These are phyloP conservation scores for Linum lewisii DNA, from an alignment of 345 rosid genomes.

Conservation along the genomic window DNA sequence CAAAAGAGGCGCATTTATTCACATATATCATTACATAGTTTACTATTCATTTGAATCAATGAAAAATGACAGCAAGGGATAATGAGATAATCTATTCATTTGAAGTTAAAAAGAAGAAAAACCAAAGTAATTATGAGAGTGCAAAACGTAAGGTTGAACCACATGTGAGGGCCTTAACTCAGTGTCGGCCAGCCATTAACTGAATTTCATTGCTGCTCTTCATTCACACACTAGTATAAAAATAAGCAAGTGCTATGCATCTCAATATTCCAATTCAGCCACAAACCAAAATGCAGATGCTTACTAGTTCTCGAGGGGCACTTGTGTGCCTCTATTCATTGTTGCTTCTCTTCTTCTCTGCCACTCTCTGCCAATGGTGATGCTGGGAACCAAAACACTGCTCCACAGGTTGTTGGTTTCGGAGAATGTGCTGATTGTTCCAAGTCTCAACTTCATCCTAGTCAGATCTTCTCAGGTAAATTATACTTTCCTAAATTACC, in stretches of 20 bases:
- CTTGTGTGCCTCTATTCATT: constrained; percentile 42
- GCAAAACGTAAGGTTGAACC: background rate
- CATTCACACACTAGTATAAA: constrained; percentile 7
- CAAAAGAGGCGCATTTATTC: background rate
- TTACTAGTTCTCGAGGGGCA: constrained; percentile 25
- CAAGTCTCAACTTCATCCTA: constrained; percentile 23
- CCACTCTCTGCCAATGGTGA: constrained; percentile 33
- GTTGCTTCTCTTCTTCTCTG: constrained; percentile 23
- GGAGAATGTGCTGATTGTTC: constrained; percentile 63
- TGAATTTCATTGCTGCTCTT: background rate
- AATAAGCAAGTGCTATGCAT: background rate
- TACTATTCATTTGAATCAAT: too few species aligned
- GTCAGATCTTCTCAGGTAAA: constrained; percentile 55
- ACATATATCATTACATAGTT: too few species aligned
- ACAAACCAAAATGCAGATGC: constrained; percentile 34
- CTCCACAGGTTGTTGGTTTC: constrained; percentile 45
- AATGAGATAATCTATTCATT: too few species aligned
- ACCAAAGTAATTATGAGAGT: too few species aligned
- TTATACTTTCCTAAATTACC: background rate
- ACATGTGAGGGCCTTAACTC: constrained; percentile 31
- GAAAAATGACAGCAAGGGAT: too few species aligned
- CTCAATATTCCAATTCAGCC: constrained; percentile 1
- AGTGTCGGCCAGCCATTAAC: constrained; percentile 19
- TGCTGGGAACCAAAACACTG: constrained; percentile 10
- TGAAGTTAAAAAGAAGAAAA: too few species aligned